Percentiles rank a stretch among this genome's conserved stretches.
Evolutionary conservation across 495 filamentous ascomycete genomes (phyloP).

Genomic region (Penicillium manginii): DNA sequence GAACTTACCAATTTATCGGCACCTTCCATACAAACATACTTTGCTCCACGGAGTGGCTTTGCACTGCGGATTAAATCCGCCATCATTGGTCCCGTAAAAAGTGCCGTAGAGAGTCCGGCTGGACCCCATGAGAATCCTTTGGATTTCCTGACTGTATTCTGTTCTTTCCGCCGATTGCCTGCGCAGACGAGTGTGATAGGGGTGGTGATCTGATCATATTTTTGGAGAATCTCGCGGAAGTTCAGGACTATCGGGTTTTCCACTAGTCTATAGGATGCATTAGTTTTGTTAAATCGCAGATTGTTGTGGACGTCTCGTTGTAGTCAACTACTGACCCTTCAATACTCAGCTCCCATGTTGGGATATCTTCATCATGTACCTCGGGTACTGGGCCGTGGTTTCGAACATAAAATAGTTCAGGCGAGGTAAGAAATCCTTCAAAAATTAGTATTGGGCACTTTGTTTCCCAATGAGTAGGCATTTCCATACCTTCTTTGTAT

Average conservation of each 20-base stretch:
- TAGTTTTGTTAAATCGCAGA: no score
- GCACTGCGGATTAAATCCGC: slow-evolving; percentile 72
- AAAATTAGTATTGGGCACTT: not conserved
- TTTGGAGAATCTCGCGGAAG: slow-evolving; percentile 71
- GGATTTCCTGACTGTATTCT: slow-evolving; percentile 88
- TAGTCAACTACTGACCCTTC: slow-evolving; percentile 62
- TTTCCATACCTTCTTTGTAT: slow-evolving; percentile 68
- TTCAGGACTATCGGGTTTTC: slow-evolving; percentile 74
- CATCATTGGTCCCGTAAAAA: slow-evolving; percentile 87
- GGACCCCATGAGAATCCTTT: slow-evolving; percentile 98
- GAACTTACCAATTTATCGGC: slow-evolving; percentile 71
- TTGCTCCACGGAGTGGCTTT: slow-evolving; percentile 69
- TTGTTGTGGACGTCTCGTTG: not conserved
- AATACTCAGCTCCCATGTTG: slow-evolving; percentile 82
- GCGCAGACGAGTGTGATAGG: slow-evolving; percentile 93
- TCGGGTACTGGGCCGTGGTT: slow-evolving; percentile 90
- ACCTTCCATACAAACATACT: slow-evolving; percentile 92
- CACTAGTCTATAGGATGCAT: slow-evolving; percentile 57
- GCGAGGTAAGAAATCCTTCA: slow-evolving; percentile 79
- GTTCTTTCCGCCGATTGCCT: slow-evolving; percentile 92
- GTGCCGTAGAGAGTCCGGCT: slow-evolving; percentile 83
- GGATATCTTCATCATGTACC: slow-evolving; percentile 72
- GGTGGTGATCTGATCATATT: slow-evolving; percentile 83
- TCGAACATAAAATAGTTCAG: slow-evolving; percentile 94
- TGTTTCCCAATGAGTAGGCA: not conserved